A percentile compares a stretch with the other conserved stretches of the same genome.
These are phyloP conservation scores for Syncephalastrum monosporum DNA, from an alignment of 371 early-diverging fungal genomes.

Conservation along the genomic window DNA sequence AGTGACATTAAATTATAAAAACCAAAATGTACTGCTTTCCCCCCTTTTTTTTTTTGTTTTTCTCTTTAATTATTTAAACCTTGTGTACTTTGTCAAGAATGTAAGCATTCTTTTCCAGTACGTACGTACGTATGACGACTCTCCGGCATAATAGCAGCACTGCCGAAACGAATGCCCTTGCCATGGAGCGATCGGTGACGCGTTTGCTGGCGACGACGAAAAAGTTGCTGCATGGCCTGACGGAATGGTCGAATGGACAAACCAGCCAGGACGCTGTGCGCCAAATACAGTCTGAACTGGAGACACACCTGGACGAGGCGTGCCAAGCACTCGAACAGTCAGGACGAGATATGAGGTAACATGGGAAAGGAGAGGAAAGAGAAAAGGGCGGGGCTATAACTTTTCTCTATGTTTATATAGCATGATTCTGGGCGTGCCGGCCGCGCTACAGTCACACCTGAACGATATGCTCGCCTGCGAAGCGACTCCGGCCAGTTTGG, in stretches of 20 bases:
- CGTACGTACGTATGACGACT: too few relatives aligned
- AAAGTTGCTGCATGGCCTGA: slow-evolving; percentile 52
- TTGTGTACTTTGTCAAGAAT: background rate
- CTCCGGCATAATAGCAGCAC: background rate
- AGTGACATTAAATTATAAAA: too few relatives aligned
- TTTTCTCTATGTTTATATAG: slow-evolving; percentile 22
- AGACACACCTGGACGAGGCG: slow-evolving; percentile 40
- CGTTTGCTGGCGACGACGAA: slow-evolving; percentile 55
- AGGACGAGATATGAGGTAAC: slow-evolving; percentile 51
- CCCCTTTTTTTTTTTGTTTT: slow-evolving; percentile 7
- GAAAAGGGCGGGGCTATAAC: background rate
- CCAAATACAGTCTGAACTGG: background rate
- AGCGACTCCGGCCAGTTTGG: slow-evolving; percentile 47
- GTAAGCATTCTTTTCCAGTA: too few relatives aligned
- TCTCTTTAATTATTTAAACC: slow-evolving; percentile 3
- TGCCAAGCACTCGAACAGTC: slow-evolving; percentile 46
- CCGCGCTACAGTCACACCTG: slow-evolving; percentile 46
- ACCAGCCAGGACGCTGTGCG: slow-evolving; percentile 5
- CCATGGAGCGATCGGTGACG: slow-evolving; percentile 31
- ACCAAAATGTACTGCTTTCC: background rate
- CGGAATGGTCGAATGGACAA: slow-evolving; percentile 51
- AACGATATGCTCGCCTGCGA: slow-evolving; percentile 45
- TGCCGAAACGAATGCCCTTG: background rate
- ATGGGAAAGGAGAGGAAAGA: background rate
- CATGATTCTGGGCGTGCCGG: slow-evolving; percentile 51